Base-by-base conservation (phyloP, 2,329 filamentous ascomycete genomes). In the Alternaria alternata region DNA sequence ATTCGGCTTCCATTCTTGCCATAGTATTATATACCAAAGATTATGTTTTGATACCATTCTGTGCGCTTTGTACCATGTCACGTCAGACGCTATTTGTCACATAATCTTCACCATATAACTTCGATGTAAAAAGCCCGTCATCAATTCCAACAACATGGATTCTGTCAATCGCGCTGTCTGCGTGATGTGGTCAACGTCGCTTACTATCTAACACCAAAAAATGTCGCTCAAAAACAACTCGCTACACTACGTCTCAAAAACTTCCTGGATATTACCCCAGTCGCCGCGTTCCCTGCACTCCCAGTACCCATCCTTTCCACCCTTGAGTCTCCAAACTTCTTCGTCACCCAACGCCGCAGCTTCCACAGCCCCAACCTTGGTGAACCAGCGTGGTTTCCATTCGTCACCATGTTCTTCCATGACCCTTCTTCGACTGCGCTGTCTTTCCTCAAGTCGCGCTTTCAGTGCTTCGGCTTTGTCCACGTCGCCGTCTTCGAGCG, bases 271-370 rank as follows among this genome's bases (percentile, higher is more conserved):
- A 7, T 82, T 83, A 8, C 78, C 78, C 92, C 92, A 97, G 57
- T 82, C 82, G 1, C 89, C 89, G 65, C 82, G 86, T 3, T 83
- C 85, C 62, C 94, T 86, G 79, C 92, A 90, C 75, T 97, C 94
- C 95, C 95, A 99, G 80, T 99, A 99, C 8, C 92, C 89, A 18
- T 96, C 93, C 79, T 90, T 93, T 20, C 93, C 93, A 3, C 83
- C 83, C 81, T 89, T 95, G 64, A 97, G 78, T 71, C 88, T 70
- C 83, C 83, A 85, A n/a, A 83, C 75, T 67, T 84, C 83, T 62
- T 83, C 81, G 8, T 72, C 76, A 0, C 75, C 79, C 39, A 76
- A 58, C 9, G 67, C 61, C 2, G 66, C 73, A 22, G 71, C 76
- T 36, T 73, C 75, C 11, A 72, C 71, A 8, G 68, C 67, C 5